A percentile compares a stretch with the other conserved stretches of the same genome.
These are phyloP conservation scores for Niveomyces coronatus DNA, from an alignment of 2,329 filamentous ascomycete genomes.

Conservation along the genomic window DNA sequence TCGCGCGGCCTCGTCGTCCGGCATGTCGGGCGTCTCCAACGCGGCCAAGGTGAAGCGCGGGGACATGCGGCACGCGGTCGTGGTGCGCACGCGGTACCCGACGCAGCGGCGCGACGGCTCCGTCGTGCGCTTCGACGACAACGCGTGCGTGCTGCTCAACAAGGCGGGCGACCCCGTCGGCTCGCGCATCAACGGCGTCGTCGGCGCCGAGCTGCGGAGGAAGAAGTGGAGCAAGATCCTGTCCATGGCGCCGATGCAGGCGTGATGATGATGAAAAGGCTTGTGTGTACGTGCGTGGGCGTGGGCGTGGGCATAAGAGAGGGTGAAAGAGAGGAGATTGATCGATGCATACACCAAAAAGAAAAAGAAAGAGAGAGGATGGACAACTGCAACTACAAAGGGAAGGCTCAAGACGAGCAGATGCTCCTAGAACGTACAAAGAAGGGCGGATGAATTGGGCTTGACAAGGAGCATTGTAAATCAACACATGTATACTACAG, in stretches of 20 bases:
- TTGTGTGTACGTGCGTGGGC: no score
- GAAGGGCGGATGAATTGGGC: no score
- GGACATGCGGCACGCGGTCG: constrained; percentile 90
- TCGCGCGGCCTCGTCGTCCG: constrained; percentile 63
- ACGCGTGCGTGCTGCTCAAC: constrained; percentile 94
- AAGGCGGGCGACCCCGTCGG: constrained; percentile 95
- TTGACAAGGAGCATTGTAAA: no score
- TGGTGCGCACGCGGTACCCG: constrained; percentile 86
- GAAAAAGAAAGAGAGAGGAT: no score
- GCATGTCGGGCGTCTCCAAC: constrained; percentile 59
- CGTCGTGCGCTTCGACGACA: constrained; percentile 90
- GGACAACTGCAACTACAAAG: no score
- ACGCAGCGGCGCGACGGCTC: constrained; percentile 80
- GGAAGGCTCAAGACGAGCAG: no score
- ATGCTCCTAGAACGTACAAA: no score
- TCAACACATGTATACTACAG: no score
- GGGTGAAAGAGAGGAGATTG: not conserved
- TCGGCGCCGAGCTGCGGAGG: constrained; percentile 78
- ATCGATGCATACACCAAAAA: no score
- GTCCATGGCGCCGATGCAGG: constrained; percentile 73
- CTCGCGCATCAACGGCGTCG: constrained; percentile 81
- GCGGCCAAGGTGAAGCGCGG: constrained; percentile 92
- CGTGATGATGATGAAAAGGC: constrained; percentile 23
- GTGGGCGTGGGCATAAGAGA: no score
- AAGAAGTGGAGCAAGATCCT: constrained; percentile 99